Percentiles rank a stretch among this genome's conserved stretches.
Evolutionary conservation across 1,284 basidiomycete genomes (phyloP).

Genomic region (Baeospora myosura): DNA sequence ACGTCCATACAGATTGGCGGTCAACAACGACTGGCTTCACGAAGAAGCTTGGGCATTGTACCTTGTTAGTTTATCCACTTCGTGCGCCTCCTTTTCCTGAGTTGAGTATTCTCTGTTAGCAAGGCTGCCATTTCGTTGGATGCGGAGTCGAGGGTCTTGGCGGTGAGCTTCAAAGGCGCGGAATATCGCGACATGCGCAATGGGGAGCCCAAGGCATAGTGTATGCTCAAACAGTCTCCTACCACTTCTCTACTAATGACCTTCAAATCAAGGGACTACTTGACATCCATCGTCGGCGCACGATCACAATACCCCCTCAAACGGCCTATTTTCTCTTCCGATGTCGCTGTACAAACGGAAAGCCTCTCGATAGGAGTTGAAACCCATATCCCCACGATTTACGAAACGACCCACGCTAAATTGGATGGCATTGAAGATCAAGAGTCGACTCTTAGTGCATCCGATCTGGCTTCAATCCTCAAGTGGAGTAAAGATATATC

Average conservation of each 20-base stretch:
- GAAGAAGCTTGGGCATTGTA: conserved; percentile 66
- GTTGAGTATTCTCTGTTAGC: conserved; percentile 28
- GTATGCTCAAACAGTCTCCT: conserved; percentile 29
- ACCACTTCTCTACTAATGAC: background rate
- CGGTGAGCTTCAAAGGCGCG: conserved; percentile 55
- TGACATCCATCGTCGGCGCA: conserved; percentile 38
- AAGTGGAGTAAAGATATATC: conserved; percentile 70
- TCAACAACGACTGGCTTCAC: conserved; percentile 59
- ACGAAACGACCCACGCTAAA: conserved; percentile 28
- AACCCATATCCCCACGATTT: conserved; percentile 18
- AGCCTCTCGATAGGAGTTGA: conserved; percentile 20
- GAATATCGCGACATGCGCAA: conserved; percentile 55
- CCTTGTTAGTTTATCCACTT: conserved; percentile 43
- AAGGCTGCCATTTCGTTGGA: conserved; percentile 65
- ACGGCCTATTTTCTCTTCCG: conserved; percentile 46
- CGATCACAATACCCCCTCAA: conserved; percentile 42
- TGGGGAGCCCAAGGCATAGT: conserved; percentile 69
- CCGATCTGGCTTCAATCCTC: conserved; percentile 54
- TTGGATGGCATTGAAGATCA: conserved; percentile 38
- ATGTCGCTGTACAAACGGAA: conserved; percentile 60
- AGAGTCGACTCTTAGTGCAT: conserved; percentile 46
- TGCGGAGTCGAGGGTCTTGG: conserved; percentile 60
- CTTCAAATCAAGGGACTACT: conserved; percentile 33
- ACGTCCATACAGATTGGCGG: conserved; percentile 37
- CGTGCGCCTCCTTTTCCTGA: background rate